A percentile compares a stretch with the other conserved stretches of the same genome.
These are phyloP conservation scores for Cenchrus purpureus DNA, from an alignment of 176 grass and related monocot species.

Conservation along the genomic window DNA sequence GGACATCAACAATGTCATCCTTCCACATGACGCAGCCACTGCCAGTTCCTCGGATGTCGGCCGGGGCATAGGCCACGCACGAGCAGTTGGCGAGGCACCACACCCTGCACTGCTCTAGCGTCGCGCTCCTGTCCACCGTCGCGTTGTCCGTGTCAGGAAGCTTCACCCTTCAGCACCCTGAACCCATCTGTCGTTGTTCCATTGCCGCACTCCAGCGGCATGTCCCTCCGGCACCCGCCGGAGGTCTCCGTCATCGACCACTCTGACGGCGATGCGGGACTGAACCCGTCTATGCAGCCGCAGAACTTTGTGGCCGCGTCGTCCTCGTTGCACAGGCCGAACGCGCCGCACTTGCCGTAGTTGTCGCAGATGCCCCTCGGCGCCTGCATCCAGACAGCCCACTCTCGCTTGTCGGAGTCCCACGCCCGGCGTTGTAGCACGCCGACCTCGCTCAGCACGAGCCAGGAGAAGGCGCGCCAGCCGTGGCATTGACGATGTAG, in stretches of 20 bases:
- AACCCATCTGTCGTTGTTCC: constrained; percentile 22
- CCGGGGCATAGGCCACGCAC: constrained; percentile 40
- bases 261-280: neutral
- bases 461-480: constrained; percentile 28
- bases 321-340: constrained; percentile 29
- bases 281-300: constrained; percentile 44
- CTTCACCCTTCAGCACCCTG: constrained; percentile 32
- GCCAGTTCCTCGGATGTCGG: neutral
- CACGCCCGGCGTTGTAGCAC: constrained; percentile 26
- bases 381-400: neutral
- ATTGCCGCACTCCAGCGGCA: constrained; percentile 25
- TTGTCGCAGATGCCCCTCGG: constrained; percentile 24
- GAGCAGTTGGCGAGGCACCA: constrained; percentile 47
- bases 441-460: constrained; percentile 8
- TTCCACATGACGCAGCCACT: constrained; percentile 11
- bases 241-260: constrained; percentile 34
- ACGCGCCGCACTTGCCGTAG: constrained; percentile 40
- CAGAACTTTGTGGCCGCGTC: constrained; percentile 25
- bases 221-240: constrained; percentile 39
- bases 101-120: constrained; percentile 31
- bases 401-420: neutral
- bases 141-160: constrained; percentile 36
- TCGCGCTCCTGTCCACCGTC: constrained; percentile 3
- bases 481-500: constrained; percentile 10
- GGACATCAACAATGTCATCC: constrained; percentile 1